Percentiles rank a stretch among this genome's conserved stretches.
These are phyloP conservation scores for Pulveroboletus sp. DNA, from an alignment of 768 basidiomycete genomes.

Conservation along the genomic window DNA sequence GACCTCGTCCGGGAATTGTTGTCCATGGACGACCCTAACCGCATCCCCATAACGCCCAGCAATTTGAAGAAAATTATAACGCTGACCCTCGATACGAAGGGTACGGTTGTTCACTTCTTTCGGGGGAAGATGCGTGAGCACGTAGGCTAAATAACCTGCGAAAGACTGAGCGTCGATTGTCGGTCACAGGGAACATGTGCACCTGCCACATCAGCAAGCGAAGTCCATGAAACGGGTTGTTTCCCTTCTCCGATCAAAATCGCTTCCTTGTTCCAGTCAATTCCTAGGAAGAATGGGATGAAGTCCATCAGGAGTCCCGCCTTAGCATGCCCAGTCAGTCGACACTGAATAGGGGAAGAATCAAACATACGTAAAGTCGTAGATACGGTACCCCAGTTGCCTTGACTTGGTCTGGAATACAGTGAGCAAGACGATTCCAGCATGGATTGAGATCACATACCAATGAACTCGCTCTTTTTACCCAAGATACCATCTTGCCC, in stretches of 20 bases:
- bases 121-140: slow-evolving; percentile 16
- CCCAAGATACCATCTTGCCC: slow-evolving; percentile 18
- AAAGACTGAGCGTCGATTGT: background rate
- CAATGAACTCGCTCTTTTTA: slow-evolving; percentile 17
- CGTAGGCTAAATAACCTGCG: slow-evolving; percentile 19
- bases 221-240: slow-evolving; percentile 22
- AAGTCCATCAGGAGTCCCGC: slow-evolving; percentile 23
- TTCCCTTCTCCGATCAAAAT: slow-evolving; percentile 20
- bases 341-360: background rate
- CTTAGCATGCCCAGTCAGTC: slow-evolving; percentile 4
- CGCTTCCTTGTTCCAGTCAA: slow-evolving; percentile 12
- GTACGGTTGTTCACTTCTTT: slow-evolving; percentile 10
- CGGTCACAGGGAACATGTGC: background rate
- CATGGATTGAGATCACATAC: background rate
- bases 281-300: slow-evolving; percentile 22
- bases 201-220: slow-evolving; percentile 22
- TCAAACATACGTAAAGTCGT: slow-evolving; percentile 20
- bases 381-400: slow-evolving; percentile 15
- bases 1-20: slow-evolving; percentile 8
- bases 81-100: slow-evolving; percentile 20
- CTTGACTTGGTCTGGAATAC: slow-evolving; percentile 9
- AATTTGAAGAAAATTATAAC: slow-evolving; percentile 7
- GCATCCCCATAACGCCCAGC: slow-evolving; percentile 7
- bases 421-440: background rate
- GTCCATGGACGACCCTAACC: slow-evolving; percentile 1